Percentiles rank a stretch among this genome's conserved stretches.
Conservation (phyloP, 2,329 filamentous ascomycete species). For the Colletotrichum sublineola region DNA sequence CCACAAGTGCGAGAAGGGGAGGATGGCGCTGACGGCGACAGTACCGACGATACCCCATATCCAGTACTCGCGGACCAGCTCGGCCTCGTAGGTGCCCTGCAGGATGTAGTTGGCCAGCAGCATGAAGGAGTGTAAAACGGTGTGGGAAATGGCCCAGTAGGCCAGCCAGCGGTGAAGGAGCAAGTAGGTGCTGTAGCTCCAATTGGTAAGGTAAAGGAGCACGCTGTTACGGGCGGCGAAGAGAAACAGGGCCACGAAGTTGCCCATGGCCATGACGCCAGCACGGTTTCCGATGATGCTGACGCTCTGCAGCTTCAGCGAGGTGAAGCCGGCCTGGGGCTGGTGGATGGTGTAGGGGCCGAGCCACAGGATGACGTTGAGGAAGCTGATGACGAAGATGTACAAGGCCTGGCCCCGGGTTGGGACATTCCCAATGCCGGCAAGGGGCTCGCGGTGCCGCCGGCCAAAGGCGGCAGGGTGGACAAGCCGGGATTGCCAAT, state of each 20-base stretch:
- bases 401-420: slow-evolving; percentile 53
- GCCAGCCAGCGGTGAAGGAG: slow-evolving; percentile 38
- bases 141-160: slow-evolving; percentile 31
- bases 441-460: slow-evolving; percentile 50
- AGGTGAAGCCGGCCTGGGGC: slow-evolving; percentile 48
- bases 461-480: slow-evolving; percentile 50
- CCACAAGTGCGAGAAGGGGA: slow-evolving; percentile 41
- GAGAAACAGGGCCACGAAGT: slow-evolving; percentile 29
- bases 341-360: slow-evolving; percentile 49
- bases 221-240: slow-evolving; percentile 30
- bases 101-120: slow-evolving; percentile 26
- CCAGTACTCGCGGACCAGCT: slow-evolving; percentile 43
- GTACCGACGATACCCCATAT: slow-evolving; percentile 43
- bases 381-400: slow-evolving; percentile 50
- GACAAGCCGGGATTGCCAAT: slow-evolving; percentile 44
- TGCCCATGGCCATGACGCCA: slow-evolving; percentile 33
- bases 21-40: slow-evolving; percentile 37
- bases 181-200: slow-evolving; percentile 32
- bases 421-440: slow-evolving; percentile 49
- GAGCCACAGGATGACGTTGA: slow-evolving; percentile 52
- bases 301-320: slow-evolving; percentile 47
- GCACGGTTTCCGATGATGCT: slow-evolving; percentile 47
- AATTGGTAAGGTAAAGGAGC: slow-evolving; percentile 27
- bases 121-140: slow-evolving; percentile 29
- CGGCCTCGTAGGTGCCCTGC: slow-evolving; percentile 13